Evolutionary conservation across 1,139 yeast species (phyloP), one percentile per base, ranked within the genome.

Genomic region (Suhomyces coccinellae): DNA sequence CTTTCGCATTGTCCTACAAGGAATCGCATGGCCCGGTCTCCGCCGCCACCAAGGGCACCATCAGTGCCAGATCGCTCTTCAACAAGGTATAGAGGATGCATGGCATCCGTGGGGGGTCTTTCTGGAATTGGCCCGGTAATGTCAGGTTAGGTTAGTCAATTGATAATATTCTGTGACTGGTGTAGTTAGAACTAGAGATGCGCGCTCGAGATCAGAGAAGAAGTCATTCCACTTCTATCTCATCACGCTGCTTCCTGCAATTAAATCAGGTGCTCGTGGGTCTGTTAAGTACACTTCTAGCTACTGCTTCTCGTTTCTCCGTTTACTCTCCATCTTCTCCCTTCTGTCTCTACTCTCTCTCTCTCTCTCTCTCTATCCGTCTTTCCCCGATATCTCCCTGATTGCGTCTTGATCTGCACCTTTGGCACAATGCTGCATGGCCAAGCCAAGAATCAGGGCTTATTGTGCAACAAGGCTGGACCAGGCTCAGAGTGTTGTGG

Each of bases 1-100:
- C 79, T 5, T 74, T 74, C 46, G 52, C 67, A 37, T 70, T 71
- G 47, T 71, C 77, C 7, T 74, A 73, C 52, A 69, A 66, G 49
- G 79, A 74, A 49, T 56, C 73, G 10, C 54, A 50, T 29, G 49
- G 51, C 36, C 51, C 53, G 34, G 53, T 47, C 15, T 56, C 53
- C 16, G 49, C 53, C 11, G 54, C 57, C 37, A 50, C 54, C 46
- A 73, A 71, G 49, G 77, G 77, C 2, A 63, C 67, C 31, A 61
- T 67, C 26, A 69, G 65, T 46, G 59, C 71, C 34, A 63, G 79
- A 49, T 58, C 73, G 31, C 63, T 73, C 41, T 71, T 73, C 51
- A 69, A 67, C 47, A 72, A 73, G 57, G 63, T 72, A 47, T 69
- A 53, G 53, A 31, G 32, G n/a, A 11, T 28, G 38, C 38, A n/a